Evolutionary conservation across 2,329 filamentous ascomycete species (phyloP).

Genomic region (Colletotrichum spinosum): DNA sequence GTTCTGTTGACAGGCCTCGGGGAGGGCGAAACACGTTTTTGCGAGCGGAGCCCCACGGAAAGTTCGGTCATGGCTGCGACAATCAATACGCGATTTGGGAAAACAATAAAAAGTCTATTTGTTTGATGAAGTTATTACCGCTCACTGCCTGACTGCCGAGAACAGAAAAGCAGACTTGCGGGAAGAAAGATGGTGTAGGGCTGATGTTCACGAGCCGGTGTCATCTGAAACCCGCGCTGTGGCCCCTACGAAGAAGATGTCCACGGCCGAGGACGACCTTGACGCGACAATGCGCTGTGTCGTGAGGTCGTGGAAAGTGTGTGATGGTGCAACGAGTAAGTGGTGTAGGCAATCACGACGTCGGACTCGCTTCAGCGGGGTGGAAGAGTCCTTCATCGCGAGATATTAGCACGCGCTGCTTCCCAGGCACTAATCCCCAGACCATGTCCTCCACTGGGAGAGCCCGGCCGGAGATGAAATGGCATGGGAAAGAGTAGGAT

Average conservation of each 20-base stretch:
- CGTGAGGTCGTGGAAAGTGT: neutral
- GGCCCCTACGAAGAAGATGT: conserved; percentile 7
- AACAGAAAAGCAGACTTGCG: conserved; percentile 1
- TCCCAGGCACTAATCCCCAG: too few relatives aligned
- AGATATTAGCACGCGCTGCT: too few relatives aligned
- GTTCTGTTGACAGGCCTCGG: conserved; percentile 9
- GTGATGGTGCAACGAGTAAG: too few relatives aligned
- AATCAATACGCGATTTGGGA: conserved; percentile 24
- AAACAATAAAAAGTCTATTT: conserved; percentile 28
- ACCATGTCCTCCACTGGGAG: neutral
- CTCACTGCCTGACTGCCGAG: neutral
- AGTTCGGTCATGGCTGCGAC: conserved; percentile 23
- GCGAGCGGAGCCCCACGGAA: neutral
- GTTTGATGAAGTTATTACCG: neutral
- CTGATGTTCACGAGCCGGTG: conserved; percentile 4
- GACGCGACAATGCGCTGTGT: neutral
- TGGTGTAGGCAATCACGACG: too few relatives aligned
- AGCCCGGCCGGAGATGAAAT: neutral
- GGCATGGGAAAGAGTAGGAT: neutral
- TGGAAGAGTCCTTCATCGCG: too few relatives aligned
- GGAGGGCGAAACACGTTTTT: conserved; percentile 6
- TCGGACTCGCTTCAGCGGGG: too few relatives aligned
- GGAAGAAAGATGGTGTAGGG: neutral
- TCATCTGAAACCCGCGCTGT: conserved; percentile 28
- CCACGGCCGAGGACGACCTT: conserved; percentile 3